phyloP scores from a whole-genome alignment of 2,329 filamentous ascomycete species.

The Stagonosporopsis cucurbitacearum region DNA sequence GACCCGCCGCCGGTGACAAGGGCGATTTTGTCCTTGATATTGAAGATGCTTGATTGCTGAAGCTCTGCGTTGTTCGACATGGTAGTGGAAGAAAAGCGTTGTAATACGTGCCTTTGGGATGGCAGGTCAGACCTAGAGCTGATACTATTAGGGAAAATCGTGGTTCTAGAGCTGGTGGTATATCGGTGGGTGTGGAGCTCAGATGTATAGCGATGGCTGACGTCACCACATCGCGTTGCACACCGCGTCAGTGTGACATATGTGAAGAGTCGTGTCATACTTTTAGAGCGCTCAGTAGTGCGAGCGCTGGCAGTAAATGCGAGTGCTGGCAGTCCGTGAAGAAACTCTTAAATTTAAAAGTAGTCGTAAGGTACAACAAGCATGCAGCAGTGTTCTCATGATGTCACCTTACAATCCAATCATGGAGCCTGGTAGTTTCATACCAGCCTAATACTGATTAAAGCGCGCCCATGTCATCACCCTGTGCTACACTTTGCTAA shows the following conservation, averaged over 20 bases:
- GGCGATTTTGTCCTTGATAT: constrained; percentile 50
- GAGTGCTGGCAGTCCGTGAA: constrained; percentile 8
- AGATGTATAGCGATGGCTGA: constrained; percentile 24
- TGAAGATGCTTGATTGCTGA: constrained; percentile 43
- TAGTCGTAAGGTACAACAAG: background rate
- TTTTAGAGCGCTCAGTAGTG: background rate
- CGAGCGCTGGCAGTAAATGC: background rate
- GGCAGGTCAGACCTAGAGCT: constrained; percentile 13
- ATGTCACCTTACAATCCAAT: constrained; percentile 8
- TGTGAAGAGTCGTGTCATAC: background rate
- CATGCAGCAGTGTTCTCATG: constrained; percentile 6
- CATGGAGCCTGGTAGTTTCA: background rate
- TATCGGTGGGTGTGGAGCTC: constrained; percentile 1
- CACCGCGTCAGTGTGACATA: constrained; percentile 32
- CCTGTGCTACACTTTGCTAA: background rate
- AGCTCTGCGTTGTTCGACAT: constrained; percentile 48
- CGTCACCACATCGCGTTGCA: constrained; percentile 31
- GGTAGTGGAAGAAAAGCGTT: constrained; percentile 30
- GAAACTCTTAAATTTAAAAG: constrained; percentile 2
- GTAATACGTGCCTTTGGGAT: constrained; percentile 19
- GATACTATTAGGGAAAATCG: constrained; percentile 1
- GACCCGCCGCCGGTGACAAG: constrained; percentile 54
- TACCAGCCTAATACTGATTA: background rate
- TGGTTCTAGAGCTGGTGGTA: constrained; percentile 24
- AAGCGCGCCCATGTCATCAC: background rate